phyloP scores from a whole-genome alignment of 2,329 filamentous ascomycete genomes.

The Calonectria pteridis region DNA sequence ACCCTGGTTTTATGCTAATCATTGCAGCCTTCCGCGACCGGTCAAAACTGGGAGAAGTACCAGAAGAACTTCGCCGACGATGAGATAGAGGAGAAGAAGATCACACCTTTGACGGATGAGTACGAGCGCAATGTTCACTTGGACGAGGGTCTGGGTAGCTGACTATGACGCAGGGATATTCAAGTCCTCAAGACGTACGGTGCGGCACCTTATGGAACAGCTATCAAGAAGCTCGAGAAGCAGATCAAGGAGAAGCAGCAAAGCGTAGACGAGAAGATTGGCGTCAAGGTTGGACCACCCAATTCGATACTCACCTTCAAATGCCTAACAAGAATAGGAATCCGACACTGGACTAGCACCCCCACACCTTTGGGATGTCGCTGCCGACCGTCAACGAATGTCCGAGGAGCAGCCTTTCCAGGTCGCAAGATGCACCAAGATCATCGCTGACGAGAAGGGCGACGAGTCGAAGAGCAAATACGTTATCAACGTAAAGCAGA shows the following conservation, averaged over 20 bases:
- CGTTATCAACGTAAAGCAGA: slow-evolving; percentile 99
- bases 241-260: slow-evolving; percentile 99
- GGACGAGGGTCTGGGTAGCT: slow-evolving; percentile 32
- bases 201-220: slow-evolving; percentile 92
- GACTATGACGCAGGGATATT: slow-evolving; percentile 79
- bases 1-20: slow-evolving; percentile 39
- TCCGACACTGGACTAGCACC: slow-evolving; percentile 98
- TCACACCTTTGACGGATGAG: slow-evolving; percentile 96
- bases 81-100: slow-evolving; percentile 99
- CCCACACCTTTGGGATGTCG: slow-evolving; percentile 98
- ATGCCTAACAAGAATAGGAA: slow-evolving; percentile 69
- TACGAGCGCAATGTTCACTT: slow-evolving; percentile 60
- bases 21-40: slow-evolving; percentile 90
- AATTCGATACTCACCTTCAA: not conserved
- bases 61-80: slow-evolving; percentile 97
- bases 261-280: slow-evolving; percentile 99
- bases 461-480: slow-evolving; percentile 99
- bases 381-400: slow-evolving; percentile 98
- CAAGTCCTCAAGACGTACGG: slow-evolving; percentile 99
- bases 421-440: slow-evolving; percentile 98
- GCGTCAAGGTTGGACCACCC: slow-evolving; percentile 72
- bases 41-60: slow-evolving; percentile 98
- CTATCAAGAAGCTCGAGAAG: slow-evolving; percentile 97
- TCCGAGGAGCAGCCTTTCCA: slow-evolving; percentile 97
- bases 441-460: slow-evolving; percentile 94